Evolutionary conservation across 805 yeast genomes (phyloP).

Genomic region (Spathaspora gorwiae): DNA sequence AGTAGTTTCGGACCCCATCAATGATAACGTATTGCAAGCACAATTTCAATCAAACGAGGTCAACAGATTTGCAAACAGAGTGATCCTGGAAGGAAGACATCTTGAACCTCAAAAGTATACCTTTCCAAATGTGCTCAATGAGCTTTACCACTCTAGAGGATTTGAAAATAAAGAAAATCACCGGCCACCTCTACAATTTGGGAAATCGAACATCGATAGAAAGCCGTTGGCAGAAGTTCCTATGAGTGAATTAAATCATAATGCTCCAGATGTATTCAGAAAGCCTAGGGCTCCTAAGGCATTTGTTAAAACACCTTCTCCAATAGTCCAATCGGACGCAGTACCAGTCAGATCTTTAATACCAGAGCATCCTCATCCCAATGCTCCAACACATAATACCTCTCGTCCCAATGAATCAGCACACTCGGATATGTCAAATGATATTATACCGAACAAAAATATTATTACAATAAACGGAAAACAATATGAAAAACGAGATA

Average conservation of each 20-base stretch:
- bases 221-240: slow-evolving; percentile 8
- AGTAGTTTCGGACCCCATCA: not conserved
- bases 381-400: not conserved
- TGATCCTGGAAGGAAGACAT: not conserved
- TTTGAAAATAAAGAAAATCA: not conserved
- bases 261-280: slow-evolving; percentile 22
- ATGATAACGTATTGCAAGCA: too few species aligned
- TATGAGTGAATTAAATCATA: slow-evolving; percentile 1
- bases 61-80: not conserved
- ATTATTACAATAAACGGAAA: slow-evolving; percentile 46
- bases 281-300: slow-evolving; percentile 28
- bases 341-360: not conserved
- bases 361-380: not conserved
- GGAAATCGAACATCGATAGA: not conserved
- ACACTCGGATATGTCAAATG: not conserved
- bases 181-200: not conserved
- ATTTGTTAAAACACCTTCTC: not conserved
- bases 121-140: too few species aligned
- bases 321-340: not conserved
- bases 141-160: not conserved
- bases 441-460: slow-evolving; percentile 13
- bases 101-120: too few species aligned
- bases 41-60: not conserved
- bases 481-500: slow-evolving; percentile 68
- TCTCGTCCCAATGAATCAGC: not conserved